These are phyloP conservation scores for Przewalskia tangutica DNA, from an alignment of 257 asterid genomes.

Conservation along the genomic window DNA sequence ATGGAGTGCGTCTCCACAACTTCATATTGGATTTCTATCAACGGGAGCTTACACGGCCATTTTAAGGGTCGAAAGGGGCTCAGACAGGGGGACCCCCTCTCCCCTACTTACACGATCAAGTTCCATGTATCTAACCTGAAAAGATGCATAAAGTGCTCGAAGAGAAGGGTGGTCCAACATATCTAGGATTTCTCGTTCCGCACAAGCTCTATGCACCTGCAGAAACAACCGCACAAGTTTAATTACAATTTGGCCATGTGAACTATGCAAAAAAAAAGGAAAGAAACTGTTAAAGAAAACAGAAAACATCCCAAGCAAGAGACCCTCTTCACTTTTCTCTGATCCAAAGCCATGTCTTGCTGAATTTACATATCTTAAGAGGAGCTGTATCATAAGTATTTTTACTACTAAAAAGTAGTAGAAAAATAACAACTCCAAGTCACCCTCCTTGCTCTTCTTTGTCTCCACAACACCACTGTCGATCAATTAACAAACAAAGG, in stretches of 20 bases:
- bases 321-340: not conserved
- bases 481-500: not conserved
- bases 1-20: no score
- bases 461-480: not conserved
- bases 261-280: not conserved
- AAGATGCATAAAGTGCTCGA: slow-evolving; percentile 96
- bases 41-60: no score
- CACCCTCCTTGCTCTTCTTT: not conserved
- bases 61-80: no score
- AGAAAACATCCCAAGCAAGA: not conserved
- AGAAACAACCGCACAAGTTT: slow-evolving; percentile 31
- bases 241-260: slow-evolving; percentile 46
- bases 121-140: slow-evolving; percentile 52
- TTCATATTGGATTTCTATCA: no score
- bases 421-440: not conserved
- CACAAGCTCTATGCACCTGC: slow-evolving; percentile 99
- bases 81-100: no score
- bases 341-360: slow-evolving; percentile 3
- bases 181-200: slow-evolving; percentile 95
- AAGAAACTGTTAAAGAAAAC: not conserved
- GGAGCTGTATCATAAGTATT: not conserved
- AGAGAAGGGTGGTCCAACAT: slow-evolving; percentile 98
- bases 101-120: no score
- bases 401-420: not conserved
- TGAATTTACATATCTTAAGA: not conserved